A percentile compares a stretch with the other conserved stretches of the same genome.
Evolutionary conservation across 1,139 yeast genomes (phyloP).

Genomic region (Zygosaccharomyces pseudobailii): DNA sequence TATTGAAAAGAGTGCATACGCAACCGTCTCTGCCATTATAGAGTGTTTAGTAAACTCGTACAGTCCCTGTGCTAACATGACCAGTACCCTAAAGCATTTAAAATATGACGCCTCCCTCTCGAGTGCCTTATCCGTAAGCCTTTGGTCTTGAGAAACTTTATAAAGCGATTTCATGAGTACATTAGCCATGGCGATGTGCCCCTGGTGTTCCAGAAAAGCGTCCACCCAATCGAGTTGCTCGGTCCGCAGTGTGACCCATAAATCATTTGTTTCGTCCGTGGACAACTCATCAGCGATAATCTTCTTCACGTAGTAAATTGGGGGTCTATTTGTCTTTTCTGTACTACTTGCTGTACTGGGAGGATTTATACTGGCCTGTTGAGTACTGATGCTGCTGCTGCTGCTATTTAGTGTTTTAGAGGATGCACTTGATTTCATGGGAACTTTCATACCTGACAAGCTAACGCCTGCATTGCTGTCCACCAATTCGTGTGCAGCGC

Average conservation of each 20-base stretch:
- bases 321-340: slow-evolving; percentile 40
- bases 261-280: slow-evolving; percentile 67
- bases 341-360: slow-evolving; percentile 14
- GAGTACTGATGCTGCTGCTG: neutral
- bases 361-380: slow-evolving; percentile 10
- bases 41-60: slow-evolving; percentile 49
- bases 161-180: slow-evolving; percentile 43
- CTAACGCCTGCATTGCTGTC: slow-evolving; percentile 1
- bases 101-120: slow-evolving; percentile 58
- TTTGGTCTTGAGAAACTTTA: slow-evolving; percentile 23
- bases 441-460: neutral
- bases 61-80: slow-evolving; percentile 54
- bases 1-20: slow-evolving; percentile 56
- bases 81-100: slow-evolving; percentile 58
- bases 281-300: slow-evolving; percentile 68
- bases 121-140: slow-evolving; percentile 35
- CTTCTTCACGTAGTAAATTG: slow-evolving; percentile 73
- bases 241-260: slow-evolving; percentile 88
- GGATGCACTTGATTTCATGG: slow-evolving; percentile 4
- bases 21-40: slow-evolving; percentile 52
- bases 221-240: slow-evolving; percentile 92
- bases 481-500: neutral
- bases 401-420: slow-evolving; percentile 5
- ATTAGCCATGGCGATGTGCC: slow-evolving; percentile 76
- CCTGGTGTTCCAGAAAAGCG: slow-evolving; percentile 75